Evolutionary conservation across 768 basidiomycete genomes (phyloP).

Genomic region (Jaapia argillacea): DNA sequence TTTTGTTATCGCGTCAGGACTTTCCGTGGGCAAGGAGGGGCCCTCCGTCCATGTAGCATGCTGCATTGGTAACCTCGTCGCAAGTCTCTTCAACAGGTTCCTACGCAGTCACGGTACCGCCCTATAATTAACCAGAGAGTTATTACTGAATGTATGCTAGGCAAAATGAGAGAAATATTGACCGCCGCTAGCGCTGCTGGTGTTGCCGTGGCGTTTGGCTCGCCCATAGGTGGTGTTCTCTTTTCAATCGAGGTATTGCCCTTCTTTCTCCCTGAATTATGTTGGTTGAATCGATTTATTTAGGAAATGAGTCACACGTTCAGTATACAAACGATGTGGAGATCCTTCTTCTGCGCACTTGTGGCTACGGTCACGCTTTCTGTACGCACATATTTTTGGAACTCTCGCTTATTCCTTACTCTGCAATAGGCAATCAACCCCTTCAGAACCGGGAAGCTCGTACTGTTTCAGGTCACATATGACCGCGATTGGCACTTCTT

Average conservation of each 20-base stretch:
- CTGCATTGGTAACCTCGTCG: slow-evolving; percentile 87
- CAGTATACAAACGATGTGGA: slow-evolving; percentile 98
- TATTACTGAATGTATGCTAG: slow-evolving; percentile 23
- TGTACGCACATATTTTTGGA: slow-evolving; percentile 36
- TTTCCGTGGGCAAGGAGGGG: slow-evolving; percentile 97
- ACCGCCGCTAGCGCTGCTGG: slow-evolving; percentile 96
- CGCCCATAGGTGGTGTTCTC: slow-evolving; percentile 94
- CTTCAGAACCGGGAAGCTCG: slow-evolving; percentile 94
- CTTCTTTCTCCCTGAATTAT: neutral
- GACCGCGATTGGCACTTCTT: slow-evolving; percentile 99
- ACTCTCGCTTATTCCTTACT: slow-evolving; percentile 1
- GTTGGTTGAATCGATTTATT: slow-evolving; percentile 1
- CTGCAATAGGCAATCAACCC: slow-evolving; percentile 84
- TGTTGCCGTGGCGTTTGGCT: slow-evolving; percentile 96
- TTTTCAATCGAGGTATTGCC: slow-evolving; percentile 88
- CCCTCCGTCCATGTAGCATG: slow-evolving; percentile 97
- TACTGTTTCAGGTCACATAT: slow-evolving; percentile 96
- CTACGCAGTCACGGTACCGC: slow-evolving; percentile 77
- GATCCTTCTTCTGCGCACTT: slow-evolving; percentile 93
- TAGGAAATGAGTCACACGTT: slow-evolving; percentile 99
- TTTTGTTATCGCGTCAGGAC: slow-evolving; percentile 90
- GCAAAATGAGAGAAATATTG: slow-evolving; percentile 82
- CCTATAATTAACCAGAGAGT: slow-evolving; percentile 2
- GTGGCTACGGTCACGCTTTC: slow-evolving; percentile 94
- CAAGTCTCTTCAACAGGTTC: slow-evolving; percentile 72